phyloP scores from a whole-genome alignment of 2,329 filamentous ascomycete genomes.

The Colletotrichum tropicicola region DNA sequence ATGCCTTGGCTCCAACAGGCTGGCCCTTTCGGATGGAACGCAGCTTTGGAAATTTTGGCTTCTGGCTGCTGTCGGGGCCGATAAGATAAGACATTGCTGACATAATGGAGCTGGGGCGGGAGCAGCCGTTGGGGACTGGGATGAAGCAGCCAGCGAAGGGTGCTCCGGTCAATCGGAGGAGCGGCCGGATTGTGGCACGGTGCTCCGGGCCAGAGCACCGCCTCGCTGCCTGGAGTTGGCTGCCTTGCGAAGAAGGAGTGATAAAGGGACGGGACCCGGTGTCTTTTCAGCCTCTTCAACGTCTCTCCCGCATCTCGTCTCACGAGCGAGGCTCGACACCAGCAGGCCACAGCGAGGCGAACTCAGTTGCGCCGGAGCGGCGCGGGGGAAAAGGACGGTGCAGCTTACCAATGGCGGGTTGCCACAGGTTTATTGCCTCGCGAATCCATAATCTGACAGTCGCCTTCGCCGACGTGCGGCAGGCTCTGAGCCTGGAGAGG shows the following conservation, averaged over 20 bases:
- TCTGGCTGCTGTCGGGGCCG: not conserved
- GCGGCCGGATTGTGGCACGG: not conserved
- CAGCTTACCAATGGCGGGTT: conserved; percentile 18
- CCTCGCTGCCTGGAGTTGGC: conserved; percentile 12
- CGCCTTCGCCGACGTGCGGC: not conserved
- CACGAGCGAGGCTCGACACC: not conserved
- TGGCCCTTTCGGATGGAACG: not conserved
- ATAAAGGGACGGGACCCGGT: not conserved
- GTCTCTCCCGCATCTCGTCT: not conserved
- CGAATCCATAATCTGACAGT: conserved; percentile 10
- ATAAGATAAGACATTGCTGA: conserved; percentile 24
- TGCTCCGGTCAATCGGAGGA: not conserved
- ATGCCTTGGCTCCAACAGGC: too few relatives aligned
- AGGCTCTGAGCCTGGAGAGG: conserved; percentile 4
- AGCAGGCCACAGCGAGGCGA: not conserved
- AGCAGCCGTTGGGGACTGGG: conserved; percentile 11
- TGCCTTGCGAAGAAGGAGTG: not conserved
- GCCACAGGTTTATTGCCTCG: conserved; percentile 13
- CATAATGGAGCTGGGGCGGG: conserved; percentile 18
- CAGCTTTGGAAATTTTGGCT: conserved; percentile 26
- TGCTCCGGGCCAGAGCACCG: conserved; percentile 1
- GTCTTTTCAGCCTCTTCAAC: conserved; percentile 17
- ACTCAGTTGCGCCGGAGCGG: not conserved
- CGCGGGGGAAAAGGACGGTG: not conserved
- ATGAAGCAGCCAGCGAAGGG: too few relatives aligned